Percentiles rank a stretch among this genome's conserved stretches.
These are phyloP conservation scores for Scalesia atractyloides DNA, from an alignment of 129 eudicot species.

Conservation along the genomic window DNA sequence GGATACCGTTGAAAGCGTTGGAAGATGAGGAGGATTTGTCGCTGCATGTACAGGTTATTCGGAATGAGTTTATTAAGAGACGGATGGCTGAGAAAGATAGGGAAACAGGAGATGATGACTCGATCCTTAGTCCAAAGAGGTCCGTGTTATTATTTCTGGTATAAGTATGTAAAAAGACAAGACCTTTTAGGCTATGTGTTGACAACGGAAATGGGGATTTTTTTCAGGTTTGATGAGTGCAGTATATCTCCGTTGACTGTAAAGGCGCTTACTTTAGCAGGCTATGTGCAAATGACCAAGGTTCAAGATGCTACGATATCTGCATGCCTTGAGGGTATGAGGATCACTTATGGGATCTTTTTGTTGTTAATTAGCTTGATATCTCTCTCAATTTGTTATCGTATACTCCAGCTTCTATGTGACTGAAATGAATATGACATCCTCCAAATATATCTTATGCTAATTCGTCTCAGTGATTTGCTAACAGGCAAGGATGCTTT, in stretches of 20 bases:
- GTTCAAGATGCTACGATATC: constrained; percentile 87
- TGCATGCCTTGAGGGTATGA: constrained; percentile 78
- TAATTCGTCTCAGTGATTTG: constrained; percentile 14
- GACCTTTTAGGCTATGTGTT: not conserved
- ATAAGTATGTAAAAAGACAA: not conserved
- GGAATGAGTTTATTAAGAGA: constrained; percentile 60
- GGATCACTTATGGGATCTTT: not conserved
- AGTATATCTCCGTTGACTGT: constrained; percentile 70
- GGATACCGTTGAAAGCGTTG: constrained; percentile 53
- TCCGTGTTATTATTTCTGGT: constrained; percentile 19
- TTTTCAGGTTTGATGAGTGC: constrained; percentile 88
- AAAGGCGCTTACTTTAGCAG: constrained; percentile 81
- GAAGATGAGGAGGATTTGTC: constrained; percentile 67
- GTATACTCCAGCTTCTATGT: not conserved
- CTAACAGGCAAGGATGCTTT: constrained; percentile 80
- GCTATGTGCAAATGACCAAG: constrained; percentile 87
- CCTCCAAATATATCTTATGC: not conserved
- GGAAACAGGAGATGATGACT: constrained; percentile 42
- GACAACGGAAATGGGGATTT: not conserved
- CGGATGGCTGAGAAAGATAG: constrained; percentile 33
- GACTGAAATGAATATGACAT: not conserved
- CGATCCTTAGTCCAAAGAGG: constrained; percentile 70
- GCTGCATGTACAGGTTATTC: constrained; percentile 55
- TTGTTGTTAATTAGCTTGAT: not conserved
- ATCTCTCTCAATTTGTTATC: not conserved